These are phyloP conservation scores for Trypanosoma rangeli DNA, from an alignment of 208 protist genomes.

Conservation along the genomic window DNA sequence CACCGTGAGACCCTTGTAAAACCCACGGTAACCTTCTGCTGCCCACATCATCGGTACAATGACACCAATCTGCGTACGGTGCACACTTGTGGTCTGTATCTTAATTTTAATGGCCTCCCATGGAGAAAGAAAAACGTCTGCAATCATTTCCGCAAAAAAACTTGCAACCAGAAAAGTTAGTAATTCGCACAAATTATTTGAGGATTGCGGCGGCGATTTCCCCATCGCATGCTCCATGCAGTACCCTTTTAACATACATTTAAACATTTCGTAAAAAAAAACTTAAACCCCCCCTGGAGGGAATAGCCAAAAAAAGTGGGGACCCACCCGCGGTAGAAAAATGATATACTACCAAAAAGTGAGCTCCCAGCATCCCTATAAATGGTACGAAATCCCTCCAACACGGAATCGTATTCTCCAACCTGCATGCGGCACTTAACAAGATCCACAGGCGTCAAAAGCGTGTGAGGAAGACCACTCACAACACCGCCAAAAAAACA, in stretches of 20 bases:
- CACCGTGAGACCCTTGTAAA: constrained; percentile 86
- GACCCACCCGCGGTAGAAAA: constrained; percentile 62
- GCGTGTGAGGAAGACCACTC: constrained; percentile 59
- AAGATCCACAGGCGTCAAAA: constrained; percentile 71
- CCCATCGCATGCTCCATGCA: neutral
- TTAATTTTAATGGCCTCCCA: constrained; percentile 82
- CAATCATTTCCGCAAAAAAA: constrained; percentile 68
- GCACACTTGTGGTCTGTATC: constrained; percentile 55
- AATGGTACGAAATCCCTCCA: constrained; percentile 41
- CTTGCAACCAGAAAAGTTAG: constrained; percentile 52
- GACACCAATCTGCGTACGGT: constrained; percentile 26
- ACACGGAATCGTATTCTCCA: constrained; percentile 53
- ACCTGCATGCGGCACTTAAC: constrained; percentile 88
- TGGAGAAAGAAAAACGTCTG: constrained; percentile 64
- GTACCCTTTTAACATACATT: constrained; percentile 40
- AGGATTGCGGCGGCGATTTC: neutral
- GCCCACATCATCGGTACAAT: constrained; percentile 62
- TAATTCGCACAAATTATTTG: constrained; percentile 24
- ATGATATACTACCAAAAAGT: constrained; percentile 28
- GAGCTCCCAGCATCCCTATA: constrained; percentile 36
- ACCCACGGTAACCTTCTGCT: constrained; percentile 51
- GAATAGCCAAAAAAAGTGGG: constrained; percentile 69
- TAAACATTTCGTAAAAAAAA: constrained; percentile 80
- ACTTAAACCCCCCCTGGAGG: constrained; percentile 66
- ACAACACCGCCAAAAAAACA: constrained; percentile 64